These are phyloP conservation scores for Aspergillus cristatus DNA, from an alignment of 495 filamentous ascomycete genomes.

Conservation along the genomic window DNA sequence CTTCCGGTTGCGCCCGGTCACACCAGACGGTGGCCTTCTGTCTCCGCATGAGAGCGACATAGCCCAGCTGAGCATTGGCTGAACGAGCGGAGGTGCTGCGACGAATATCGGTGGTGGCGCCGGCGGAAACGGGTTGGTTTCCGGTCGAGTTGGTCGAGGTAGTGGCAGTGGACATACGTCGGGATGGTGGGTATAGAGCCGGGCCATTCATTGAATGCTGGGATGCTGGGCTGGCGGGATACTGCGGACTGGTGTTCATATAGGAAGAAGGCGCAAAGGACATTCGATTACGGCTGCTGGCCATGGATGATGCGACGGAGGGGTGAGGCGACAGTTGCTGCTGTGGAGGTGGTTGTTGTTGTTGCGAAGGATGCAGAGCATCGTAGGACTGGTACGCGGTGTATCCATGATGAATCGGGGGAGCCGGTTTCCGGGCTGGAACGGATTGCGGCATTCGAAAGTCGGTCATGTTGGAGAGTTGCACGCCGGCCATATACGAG, in stretches of 20 bases:
- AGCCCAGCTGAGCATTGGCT: slow-evolving; percentile 53
- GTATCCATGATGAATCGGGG: slow-evolving; percentile 17
- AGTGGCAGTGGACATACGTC: slow-evolving; percentile 65
- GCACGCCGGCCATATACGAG: slow-evolving; percentile 20
- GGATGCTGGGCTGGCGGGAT: slow-evolving; percentile 17
- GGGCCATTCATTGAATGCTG: slow-evolving; percentile 24
- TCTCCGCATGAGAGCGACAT: slow-evolving; percentile 87
- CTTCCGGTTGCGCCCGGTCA: slow-evolving; percentile 87
- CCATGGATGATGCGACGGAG: slow-evolving; percentile 15
- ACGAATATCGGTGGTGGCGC: slow-evolving; percentile 49
- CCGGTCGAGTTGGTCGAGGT: slow-evolving; percentile 55
- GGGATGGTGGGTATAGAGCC: slow-evolving; percentile 33
- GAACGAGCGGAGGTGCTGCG: slow-evolving; percentile 64
- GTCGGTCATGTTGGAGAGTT: slow-evolving; percentile 32
- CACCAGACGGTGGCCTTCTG: slow-evolving; percentile 99
- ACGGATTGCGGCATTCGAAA: slow-evolving; percentile 33
- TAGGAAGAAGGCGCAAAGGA: slow-evolving; percentile 54
- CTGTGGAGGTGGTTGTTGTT: slow-evolving; percentile 2
- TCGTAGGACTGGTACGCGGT: slow-evolving; percentile 24
- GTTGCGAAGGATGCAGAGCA: slow-evolving; percentile 6
- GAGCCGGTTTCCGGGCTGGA: slow-evolving; percentile 28
- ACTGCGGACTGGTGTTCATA: slow-evolving; percentile 19
- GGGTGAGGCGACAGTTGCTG: slow-evolving; percentile 24
- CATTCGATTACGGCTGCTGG: slow-evolving; percentile 47
- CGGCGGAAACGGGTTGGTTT: slow-evolving; percentile 27